Base-by-base conservation (phyloP, 2,329 filamentous ascomycete genomes). In the Pyricularia grisea region DNA sequence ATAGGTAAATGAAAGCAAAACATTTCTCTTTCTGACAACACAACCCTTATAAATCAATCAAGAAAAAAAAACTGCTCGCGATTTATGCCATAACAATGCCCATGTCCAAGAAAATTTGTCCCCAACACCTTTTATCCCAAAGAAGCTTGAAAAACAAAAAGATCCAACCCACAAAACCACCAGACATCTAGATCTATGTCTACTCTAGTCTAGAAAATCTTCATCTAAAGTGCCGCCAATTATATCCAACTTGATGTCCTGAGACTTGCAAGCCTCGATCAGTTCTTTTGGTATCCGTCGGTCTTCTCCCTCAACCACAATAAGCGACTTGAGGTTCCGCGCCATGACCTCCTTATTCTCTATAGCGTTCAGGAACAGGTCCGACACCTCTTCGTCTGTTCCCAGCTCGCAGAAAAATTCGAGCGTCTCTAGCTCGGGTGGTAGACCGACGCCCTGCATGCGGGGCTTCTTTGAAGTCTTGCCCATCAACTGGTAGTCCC, bases 401-500 rank as follows among this genome's bases (percentile, higher is more conserved):
- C 67, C 67, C 20, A 68, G 6, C 67, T 68, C 67, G 67, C 58
- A 36, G 14, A 68, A 63, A 69, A 84, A 82, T 68, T 83, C 81
- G 27, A 84, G 71, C 2, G 75, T 79, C 72, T 83, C 79, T 17
- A 84, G 74, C 70, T 79, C 77, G 0, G 81, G 81, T 1, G 82
- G 82, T 23, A 84, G 73, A 14, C 81, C 82, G 20, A 84, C 81
- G 0, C 81, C 83, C 69, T 81, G 77, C 65, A 84, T 71, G 4
- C 82, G 76, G 4, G 82, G 81, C 69, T 79, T 81, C 70, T 78
- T 79, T n/a, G 79, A 78, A 0, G 80, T 77, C 66, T 77, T 78
- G 17, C 82, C 82, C 42, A 83, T 83, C 0, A 84, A 79, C 70
- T 84, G 82, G 63, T 81, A 81, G 72, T 84, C 82, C 79, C 79